Evolutionary conservation across 2,329 filamentous ascomycete species (phyloP).

Genomic region (Eutypella sp.): DNA sequence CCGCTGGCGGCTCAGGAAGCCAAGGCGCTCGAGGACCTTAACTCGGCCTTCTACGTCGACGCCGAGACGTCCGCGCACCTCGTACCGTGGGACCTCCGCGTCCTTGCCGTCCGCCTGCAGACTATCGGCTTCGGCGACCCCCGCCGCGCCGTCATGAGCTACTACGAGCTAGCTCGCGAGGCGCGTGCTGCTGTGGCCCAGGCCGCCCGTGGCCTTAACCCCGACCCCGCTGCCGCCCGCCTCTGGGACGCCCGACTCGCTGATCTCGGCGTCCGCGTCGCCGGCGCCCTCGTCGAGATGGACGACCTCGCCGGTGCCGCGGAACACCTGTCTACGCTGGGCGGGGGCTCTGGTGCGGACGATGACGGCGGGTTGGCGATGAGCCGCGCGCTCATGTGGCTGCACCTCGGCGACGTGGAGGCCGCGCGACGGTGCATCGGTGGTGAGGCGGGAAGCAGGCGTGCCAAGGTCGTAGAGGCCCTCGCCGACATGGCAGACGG

Average conservation of each 20-base stretch:
- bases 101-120: conserved; percentile 78
- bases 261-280: conserved; percentile 68
- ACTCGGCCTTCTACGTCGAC: conserved; percentile 52
- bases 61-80: conserved; percentile 55
- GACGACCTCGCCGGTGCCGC: conserved; percentile 78
- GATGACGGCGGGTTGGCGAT: conserved; percentile 37
- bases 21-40: conserved; percentile 59
- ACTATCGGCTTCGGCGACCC: conserved; percentile 82
- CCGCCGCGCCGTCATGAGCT: conserved; percentile 78
- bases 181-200: conserved; percentile 57
- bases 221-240: conserved; percentile 50
- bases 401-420: conserved; percentile 72
- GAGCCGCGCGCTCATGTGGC: conserved; percentile 62
- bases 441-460: conserved; percentile 31
- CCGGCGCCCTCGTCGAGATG: conserved; percentile 72
- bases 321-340: conserved; percentile 63
- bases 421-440: conserved; percentile 56
- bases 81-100: conserved; percentile 81
- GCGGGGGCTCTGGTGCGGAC: conserved; percentile 26
- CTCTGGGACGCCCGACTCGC: conserved; percentile 68
- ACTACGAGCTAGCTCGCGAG: conserved; percentile 82
- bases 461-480: conserved; percentile 52
- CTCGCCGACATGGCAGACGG: conserved; percentile 76
- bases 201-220: conserved; percentile 34
- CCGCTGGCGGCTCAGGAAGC: conserved; percentile 64